phyloP scores from a whole-genome alignment of 2,329 filamentous ascomycete species.

The Fusarium tuaranense region DNA sequence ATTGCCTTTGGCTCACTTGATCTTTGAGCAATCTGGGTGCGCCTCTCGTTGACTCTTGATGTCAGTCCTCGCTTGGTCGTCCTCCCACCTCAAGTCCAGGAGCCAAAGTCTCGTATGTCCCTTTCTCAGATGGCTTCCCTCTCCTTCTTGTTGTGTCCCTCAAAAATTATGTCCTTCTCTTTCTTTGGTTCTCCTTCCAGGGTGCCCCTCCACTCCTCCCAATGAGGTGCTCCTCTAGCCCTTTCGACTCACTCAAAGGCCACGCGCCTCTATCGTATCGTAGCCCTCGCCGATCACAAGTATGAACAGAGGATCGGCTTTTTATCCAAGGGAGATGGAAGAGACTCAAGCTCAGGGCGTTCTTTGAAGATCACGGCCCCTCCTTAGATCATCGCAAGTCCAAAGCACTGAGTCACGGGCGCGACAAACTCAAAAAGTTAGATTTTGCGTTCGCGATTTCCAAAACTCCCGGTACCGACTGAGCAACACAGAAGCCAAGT shows the following conservation, averaged over 20 bases:
- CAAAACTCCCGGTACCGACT: not conserved
- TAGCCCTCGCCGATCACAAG: not conserved
- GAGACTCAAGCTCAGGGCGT: not conserved
- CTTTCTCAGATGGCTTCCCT: not conserved
- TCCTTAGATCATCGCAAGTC: not conserved
- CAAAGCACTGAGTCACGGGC: slow-evolving; percentile 10
- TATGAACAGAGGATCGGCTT: not conserved
- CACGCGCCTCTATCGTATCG: slow-evolving; percentile 12
- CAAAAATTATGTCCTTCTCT: not conserved
- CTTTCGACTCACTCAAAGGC: not conserved
- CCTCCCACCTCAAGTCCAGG: not conserved
- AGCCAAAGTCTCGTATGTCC: not conserved
- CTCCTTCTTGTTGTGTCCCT: not conserved
- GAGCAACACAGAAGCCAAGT: not conserved
- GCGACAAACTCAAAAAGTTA: not conserved
- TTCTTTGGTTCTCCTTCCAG: not conserved
- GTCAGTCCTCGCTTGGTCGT: not conserved
- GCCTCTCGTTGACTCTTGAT: not conserved
- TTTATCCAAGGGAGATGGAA: not conserved
- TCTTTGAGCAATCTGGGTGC: not conserved
- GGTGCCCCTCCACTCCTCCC: not conserved
- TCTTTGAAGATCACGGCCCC: not conserved
- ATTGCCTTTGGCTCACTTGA: slow-evolving; percentile 1
- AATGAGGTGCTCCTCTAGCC: not conserved
- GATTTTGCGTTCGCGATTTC: not conserved